These are phyloP conservation scores for Phytophthora quininea DNA, from an alignment of 352 stramenopile species.

Conservation along the genomic window DNA sequence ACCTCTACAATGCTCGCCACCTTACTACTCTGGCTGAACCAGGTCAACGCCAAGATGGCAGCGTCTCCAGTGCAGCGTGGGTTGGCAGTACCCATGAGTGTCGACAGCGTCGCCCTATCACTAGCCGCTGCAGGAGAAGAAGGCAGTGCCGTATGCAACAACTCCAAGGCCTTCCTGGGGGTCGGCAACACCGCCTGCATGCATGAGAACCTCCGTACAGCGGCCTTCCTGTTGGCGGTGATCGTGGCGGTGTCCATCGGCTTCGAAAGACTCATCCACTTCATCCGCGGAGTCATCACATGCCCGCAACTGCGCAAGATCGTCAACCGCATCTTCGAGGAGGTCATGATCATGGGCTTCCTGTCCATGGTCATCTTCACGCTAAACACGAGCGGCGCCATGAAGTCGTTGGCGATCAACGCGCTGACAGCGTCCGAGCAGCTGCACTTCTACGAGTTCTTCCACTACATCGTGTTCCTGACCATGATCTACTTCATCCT, in stretches of 20 bases:
- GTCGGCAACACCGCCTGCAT: conserved; percentile 85
- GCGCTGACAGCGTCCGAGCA: conserved; percentile 60
- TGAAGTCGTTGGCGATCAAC: conserved; percentile 57
- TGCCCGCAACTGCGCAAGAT: conserved; percentile 86
- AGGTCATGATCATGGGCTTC: conserved; percentile 90
- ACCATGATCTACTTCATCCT: conserved; percentile 91
- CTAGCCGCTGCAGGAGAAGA: conserved; percentile 14
- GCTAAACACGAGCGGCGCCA: conserved; percentile 80
- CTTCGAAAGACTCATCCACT: conserved; percentile 62
- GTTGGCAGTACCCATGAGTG: neutral
- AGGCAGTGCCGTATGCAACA: conserved; percentile 45
- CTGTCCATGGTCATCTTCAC: conserved; percentile 90
- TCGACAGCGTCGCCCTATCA: conserved; percentile 9
- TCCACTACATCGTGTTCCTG: conserved; percentile 91
- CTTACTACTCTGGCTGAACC: conserved; percentile 18
- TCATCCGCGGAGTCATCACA: conserved; percentile 55
- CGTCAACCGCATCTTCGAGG: conserved; percentile 87
- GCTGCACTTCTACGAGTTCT: conserved; percentile 90
- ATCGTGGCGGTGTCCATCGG: conserved; percentile 79
- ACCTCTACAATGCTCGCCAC: conserved; percentile 18
- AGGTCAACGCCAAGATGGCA: conserved; percentile 12
- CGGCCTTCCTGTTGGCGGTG: conserved; percentile 76
- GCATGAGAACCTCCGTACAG: conserved; percentile 71
- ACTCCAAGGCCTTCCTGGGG: conserved; percentile 71
- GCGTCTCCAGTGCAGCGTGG: conserved; percentile 15